phyloP scores from a whole-genome alignment of 768 basidiomycete genomes.

The Kwoniella sp. region DNA sequence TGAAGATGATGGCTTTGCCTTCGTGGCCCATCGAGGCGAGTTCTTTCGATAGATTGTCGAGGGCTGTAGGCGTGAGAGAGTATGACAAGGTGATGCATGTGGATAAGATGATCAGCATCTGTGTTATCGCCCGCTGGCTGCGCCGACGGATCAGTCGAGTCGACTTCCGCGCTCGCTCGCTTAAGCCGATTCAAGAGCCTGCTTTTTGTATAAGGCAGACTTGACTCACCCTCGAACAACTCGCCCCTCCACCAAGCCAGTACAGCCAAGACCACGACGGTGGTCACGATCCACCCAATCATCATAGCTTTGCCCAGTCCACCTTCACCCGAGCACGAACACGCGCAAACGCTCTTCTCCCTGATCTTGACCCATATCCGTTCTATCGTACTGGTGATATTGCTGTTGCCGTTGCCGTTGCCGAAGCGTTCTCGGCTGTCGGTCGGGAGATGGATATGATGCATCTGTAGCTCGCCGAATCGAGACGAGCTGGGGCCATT shows the following conservation, averaged over 20 bases:
- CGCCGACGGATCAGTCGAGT: no score
- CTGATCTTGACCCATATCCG: slow-evolving; percentile 7
- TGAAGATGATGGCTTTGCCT: slow-evolving; percentile 77
- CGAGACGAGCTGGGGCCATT: background rate
- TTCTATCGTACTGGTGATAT: slow-evolving; percentile 1
- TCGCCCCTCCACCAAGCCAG: slow-evolving; percentile 80
- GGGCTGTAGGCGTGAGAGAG: slow-evolving; percentile 60
- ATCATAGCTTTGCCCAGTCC: slow-evolving; percentile 41
- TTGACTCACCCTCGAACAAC: slow-evolving; percentile 73
- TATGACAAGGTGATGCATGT: background rate
- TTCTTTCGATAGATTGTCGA: slow-evolving; percentile 80
- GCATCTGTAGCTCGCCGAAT: background rate
- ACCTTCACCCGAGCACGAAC: slow-evolving; percentile 27
- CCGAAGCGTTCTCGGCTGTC: background rate
- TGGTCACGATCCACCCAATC: slow-evolving; percentile 69
- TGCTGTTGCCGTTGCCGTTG: background rate
- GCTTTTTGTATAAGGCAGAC: background rate
- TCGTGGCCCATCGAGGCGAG: slow-evolving; percentile 70
- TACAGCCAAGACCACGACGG: slow-evolving; percentile 74
- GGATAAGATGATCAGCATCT: background rate
- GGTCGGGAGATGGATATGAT: background rate
- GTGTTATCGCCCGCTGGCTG: no score
- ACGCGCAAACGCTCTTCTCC: background rate
- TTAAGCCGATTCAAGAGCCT: background rate
- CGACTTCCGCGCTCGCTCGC: no score